Base-by-base conservation (phyloP, 495 filamentous ascomycete genomes). In the Penicillium paradoxum region DNA sequence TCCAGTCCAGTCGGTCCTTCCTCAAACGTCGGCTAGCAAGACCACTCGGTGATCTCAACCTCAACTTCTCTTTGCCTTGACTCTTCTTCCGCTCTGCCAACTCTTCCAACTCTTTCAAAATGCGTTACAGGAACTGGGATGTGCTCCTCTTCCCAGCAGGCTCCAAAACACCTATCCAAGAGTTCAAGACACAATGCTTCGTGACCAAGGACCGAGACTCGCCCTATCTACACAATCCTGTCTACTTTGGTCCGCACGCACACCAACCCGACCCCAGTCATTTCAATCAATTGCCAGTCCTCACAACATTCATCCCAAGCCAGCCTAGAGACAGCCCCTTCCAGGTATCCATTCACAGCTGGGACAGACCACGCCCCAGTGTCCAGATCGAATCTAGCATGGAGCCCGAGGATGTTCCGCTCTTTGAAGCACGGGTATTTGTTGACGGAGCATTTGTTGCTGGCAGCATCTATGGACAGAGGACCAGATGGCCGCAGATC, bases 111-210 rank as follows among this genome's bases (percentile, higher is more conserved):
- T 13, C 19, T 21, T 14, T 33, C 62, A 65, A 22, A 9, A 95
- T 95, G 89, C 83, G 89, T 46, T 95, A 88, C 74, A 78, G 86
- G 51, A 84, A 86, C 59, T 93, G 90, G 90, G 90, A 95, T 63
- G 78, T 92, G 45, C 82, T 95, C 44, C 73, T 96, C 50, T 93
- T 95, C 67, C 85, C 89, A 1, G 70, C 74, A 38, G 68, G 69
- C 27, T 77, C 71, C 47, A 80, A 79, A 54, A 76, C 87, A 15
- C 90, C 90, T 8, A 67, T 92, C 38, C 89, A 91, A 64, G 90
- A 96, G 65, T 96, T 93, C 80, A 87, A 84, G 62, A 90, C 89
- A 14, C 79, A 82, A 57, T 96, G 89, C 68, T 87, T 84, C 68
- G 86, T 87, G 15, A 79, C 84, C 33, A 81, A 82, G 33, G 88